These are phyloP conservation scores for Tagetes erecta DNA, from an alignment of 129 eudicot genomes.

Conservation along the genomic window DNA sequence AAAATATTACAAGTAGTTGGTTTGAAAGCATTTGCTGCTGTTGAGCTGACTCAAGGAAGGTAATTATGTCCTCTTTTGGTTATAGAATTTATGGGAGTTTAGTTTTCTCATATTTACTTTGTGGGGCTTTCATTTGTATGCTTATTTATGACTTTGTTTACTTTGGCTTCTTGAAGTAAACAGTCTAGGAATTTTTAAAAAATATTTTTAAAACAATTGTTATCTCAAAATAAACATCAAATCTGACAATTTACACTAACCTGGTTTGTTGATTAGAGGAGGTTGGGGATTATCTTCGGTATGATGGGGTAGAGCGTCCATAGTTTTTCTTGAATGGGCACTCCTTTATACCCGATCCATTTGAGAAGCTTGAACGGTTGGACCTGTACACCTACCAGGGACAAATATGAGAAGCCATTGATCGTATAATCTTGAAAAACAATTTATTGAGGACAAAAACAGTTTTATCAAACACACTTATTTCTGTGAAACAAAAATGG, in stretches of 20 bases:
- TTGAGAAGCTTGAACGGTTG: conserved; percentile 1
- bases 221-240: neutral
- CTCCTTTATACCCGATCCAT: neutral
- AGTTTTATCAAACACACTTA: neutral
- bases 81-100: no score
- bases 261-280: neutral
- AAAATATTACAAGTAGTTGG: no score
- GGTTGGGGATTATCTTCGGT: conserved; percentile 13
- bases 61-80: no score
- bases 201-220: neutral
- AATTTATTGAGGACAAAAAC: neutral
- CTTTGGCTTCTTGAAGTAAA: no score
- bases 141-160: no score
- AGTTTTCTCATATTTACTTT: no score
- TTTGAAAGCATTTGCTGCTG: no score
- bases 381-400: conserved; percentile 8
- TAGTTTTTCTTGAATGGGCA: conserved; percentile 13
- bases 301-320: neutral
- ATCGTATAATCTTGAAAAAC: neutral
- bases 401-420: neutral
- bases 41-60: no score
- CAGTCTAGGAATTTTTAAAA: no score
- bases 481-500: neutral
- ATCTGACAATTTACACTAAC: neutral
- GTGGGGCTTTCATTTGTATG: no score